Base-by-base conservation (phyloP, 176 grass and related monocot genomes). In the Aegilops bicornis region DNA sequence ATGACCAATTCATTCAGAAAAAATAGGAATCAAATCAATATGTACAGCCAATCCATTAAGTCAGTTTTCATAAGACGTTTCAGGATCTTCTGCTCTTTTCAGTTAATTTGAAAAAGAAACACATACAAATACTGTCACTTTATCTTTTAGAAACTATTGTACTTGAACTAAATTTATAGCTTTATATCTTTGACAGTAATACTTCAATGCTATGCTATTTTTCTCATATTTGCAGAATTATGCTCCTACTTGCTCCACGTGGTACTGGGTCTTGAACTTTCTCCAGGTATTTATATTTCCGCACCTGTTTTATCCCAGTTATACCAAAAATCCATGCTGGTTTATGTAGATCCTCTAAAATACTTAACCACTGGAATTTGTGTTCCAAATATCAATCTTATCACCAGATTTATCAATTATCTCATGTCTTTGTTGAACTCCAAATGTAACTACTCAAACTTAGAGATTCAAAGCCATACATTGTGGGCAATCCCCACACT, bases 251-350 rank as follows among this genome's bases (percentile, higher is more conserved):
- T 98, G 96, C 66, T 94, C 93, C 79, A 69, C 47, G 77, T 89
- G 87, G 89, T 95, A 93, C 88, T 98, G 95, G 95, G 75, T 91
- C 63, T 77, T 98, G 33, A 98, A 95, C 79, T 84, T 95, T 65
- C 91, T 98, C 43, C 95, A 98, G 95, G 93, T 91, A 90, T n/a
- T 52, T 32, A 22, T 36, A 67, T 67, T 36, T 43, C 11, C 24
- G 13, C 25, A 15, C 3, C 60, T 73, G 16, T 63, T 64, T 58
- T 13, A 64, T 7, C 25, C 14, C 39, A 17, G 14, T 63, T 67
- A 25, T n/a, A 85, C 14, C 19, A 76, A 64, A 45, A 78, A 56
- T 54, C 30, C 31, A 78, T 85, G 45, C 6, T 66, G 62, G 68
- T 66, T 65, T 30, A 42, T 47, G 61, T 77, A 37, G 31, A 85